phyloP scores from a whole-genome alignment of 352 stramenopile species.

The Phytophthora cajani region DNA sequence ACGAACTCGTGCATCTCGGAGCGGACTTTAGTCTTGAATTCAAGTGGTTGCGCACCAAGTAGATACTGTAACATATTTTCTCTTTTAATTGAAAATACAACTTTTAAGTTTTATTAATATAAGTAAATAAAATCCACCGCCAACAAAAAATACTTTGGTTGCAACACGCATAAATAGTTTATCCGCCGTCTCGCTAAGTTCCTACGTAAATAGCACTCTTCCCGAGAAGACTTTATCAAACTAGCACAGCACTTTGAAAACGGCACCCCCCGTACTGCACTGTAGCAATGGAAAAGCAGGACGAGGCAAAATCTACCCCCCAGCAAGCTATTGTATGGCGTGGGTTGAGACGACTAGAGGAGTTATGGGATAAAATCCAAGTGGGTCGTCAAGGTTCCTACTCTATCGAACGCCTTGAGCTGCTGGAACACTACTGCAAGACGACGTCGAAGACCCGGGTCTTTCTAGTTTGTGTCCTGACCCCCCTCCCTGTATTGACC shows the following conservation, averaged over 20 bases:
- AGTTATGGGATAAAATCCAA: constrained; percentile 9
- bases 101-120: no score
- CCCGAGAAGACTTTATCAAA: not conserved
- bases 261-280: no score
- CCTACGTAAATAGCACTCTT: no score
- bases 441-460: constrained; percentile 11
- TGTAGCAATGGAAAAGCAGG: not conserved
- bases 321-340: not conserved
- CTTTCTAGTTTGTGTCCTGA: constrained; percentile 6
- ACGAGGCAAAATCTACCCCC: not conserved
- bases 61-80: not conserved
- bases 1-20: constrained; percentile 12
- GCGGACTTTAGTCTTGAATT: constrained; percentile 3
- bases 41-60: not conserved
- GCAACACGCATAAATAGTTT: no score
- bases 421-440: constrained; percentile 10
- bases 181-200: no score
- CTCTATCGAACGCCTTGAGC: constrained; percentile 17
- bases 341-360: not conserved
- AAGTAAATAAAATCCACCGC: no score
- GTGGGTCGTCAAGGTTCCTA: constrained; percentile 12
- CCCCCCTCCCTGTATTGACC: constrained; percentile 7
- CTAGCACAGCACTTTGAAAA: no score
- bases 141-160: no score
- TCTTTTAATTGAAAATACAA: no score